phyloP scores from a whole-genome alignment of 2,329 filamentous ascomycete genomes.

The Orbilia brochopaga region DNA sequence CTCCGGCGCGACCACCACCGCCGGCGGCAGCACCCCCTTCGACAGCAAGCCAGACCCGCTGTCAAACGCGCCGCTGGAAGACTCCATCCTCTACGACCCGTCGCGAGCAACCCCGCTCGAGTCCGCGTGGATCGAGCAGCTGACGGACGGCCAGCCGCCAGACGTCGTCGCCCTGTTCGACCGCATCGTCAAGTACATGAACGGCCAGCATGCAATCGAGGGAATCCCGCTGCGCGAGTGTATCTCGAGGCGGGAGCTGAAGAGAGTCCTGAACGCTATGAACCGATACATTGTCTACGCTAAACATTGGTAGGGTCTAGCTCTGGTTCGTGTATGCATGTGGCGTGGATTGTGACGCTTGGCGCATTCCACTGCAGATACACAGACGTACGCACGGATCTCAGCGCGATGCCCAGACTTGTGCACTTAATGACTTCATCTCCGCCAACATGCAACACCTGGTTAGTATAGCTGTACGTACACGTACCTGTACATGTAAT shows the following conservation, averaged over 20 bases:
- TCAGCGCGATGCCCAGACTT: too few species aligned
- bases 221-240: constrained; percentile 84
- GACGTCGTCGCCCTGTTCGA: constrained; percentile 54
- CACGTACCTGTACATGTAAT: too few species aligned
- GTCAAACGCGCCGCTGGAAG: constrained; percentile 62
- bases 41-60: constrained; percentile 50
- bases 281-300: constrained; percentile 70
- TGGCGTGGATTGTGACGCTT: background rate
- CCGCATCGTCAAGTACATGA: constrained; percentile 80
- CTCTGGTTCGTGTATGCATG: background rate
- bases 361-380: background rate
- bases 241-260: constrained; percentile 82
- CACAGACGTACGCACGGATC: background rate
- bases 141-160: constrained; percentile 51
- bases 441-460: too few species aligned
- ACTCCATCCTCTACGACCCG: constrained; percentile 74
- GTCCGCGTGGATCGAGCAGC: constrained; percentile 69
- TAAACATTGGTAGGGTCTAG: constrained; percentile 68
- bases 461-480: too few species aligned
- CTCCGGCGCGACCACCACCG: constrained; percentile 27
- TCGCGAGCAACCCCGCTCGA: constrained; percentile 79
- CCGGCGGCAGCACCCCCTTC: constrained; percentile 62
- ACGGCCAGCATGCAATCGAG: constrained; percentile 83
- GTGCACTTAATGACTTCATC: too few species aligned
- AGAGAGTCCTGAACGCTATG: constrained; percentile 69